A percentile compares a stretch with the other conserved stretches of the same genome.
Evolutionary conservation across 139 green algal species (phyloP).

Genomic region (Chlorella sp.): DNA sequence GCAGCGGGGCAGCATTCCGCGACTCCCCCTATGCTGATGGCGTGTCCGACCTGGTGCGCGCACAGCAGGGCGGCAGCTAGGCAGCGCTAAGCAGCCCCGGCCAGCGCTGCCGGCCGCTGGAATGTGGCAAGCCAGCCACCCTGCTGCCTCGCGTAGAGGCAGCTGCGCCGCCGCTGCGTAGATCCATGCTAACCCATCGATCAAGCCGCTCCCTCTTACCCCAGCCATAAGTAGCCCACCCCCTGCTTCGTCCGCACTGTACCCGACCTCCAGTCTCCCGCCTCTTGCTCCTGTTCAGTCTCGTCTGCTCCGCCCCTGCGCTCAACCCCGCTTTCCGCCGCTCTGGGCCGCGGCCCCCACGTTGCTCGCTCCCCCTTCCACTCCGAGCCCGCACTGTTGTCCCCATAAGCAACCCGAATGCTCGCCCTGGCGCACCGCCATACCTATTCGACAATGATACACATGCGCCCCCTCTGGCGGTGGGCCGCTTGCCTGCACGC

Average conservation of each 20-base stretch:
- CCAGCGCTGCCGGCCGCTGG: background rate
- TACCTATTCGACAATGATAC: background rate
- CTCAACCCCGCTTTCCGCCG: background rate
- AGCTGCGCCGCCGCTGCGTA: background rate
- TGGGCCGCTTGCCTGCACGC: background rate
- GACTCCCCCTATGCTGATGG: conserved; percentile 33
- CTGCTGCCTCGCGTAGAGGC: background rate
- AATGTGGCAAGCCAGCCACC: background rate
- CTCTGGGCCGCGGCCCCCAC: too few relatives aligned
- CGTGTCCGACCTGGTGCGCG: background rate
- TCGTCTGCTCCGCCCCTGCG: background rate
- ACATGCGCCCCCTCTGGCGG: background rate
- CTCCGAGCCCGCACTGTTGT: too few relatives aligned
- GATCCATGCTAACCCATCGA: too few relatives aligned
- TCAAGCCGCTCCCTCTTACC: background rate
- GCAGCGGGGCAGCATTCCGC: conserved; percentile 14
- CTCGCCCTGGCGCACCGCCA: background rate
- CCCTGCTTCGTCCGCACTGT: background rate
- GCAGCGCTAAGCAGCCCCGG: background rate
- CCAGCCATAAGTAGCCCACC: background rate
- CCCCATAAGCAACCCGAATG: too few relatives aligned
- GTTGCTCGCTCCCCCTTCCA: too few relatives aligned
- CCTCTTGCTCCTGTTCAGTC: background rate
- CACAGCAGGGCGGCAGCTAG: background rate
- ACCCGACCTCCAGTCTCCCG: background rate